Conservation (phyloP, 1,284 basidiomycete genomes). For the Apiotrichum siamense region DNA sequence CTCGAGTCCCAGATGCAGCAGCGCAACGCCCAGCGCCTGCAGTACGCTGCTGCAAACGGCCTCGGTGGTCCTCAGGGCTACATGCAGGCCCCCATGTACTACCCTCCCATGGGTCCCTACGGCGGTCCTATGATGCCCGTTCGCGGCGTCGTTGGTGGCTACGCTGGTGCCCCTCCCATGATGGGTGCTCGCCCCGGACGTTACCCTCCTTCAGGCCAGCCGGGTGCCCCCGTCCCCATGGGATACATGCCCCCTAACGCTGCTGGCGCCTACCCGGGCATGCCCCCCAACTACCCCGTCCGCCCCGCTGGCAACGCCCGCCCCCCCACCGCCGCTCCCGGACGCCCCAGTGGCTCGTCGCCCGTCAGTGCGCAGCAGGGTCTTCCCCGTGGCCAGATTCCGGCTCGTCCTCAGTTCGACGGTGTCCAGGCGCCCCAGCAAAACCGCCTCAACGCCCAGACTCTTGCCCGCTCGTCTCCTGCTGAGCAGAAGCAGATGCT, state of each 20-base stretch:
- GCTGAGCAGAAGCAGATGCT: slow-evolving; percentile 96
- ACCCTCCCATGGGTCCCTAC: slow-evolving; percentile 69
- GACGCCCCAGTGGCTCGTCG: slow-evolving; percentile 48
- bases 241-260: slow-evolving; percentile 53
- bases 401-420: slow-evolving; percentile 50
- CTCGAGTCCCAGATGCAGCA: slow-evolving; percentile 97
- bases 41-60: slow-evolving; percentile 81
- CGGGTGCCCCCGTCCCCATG: slow-evolving; percentile 37
- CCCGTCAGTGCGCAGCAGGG: slow-evolving; percentile 47
- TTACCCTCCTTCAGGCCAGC: slow-evolving; percentile 64
- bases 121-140: slow-evolving; percentile 51
- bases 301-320: slow-evolving; percentile 34
- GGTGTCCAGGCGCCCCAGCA: slow-evolving; percentile 44
- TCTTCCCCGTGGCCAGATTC: slow-evolving; percentile 41
- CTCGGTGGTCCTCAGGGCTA: slow-evolving; percentile 64
- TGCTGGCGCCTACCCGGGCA: slow-evolving; percentile 53
- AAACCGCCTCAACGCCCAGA: slow-evolving; percentile 48
- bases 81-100: slow-evolving; percentile 80
- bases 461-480: slow-evolving; percentile 67
- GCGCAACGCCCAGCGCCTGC: slow-evolving; percentile 83
- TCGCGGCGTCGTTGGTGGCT: slow-evolving; percentile 44
- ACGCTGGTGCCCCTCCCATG: slow-evolving; percentile 65
- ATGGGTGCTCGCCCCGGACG: slow-evolving; percentile 66
- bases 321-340: slow-evolving; percentile 46
- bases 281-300: slow-evolving; percentile 40